These are phyloP conservation scores for Cyclotella baltica DNA, from an alignment of 108 stramenopile genomes.

Conservation along the genomic window DNA sequence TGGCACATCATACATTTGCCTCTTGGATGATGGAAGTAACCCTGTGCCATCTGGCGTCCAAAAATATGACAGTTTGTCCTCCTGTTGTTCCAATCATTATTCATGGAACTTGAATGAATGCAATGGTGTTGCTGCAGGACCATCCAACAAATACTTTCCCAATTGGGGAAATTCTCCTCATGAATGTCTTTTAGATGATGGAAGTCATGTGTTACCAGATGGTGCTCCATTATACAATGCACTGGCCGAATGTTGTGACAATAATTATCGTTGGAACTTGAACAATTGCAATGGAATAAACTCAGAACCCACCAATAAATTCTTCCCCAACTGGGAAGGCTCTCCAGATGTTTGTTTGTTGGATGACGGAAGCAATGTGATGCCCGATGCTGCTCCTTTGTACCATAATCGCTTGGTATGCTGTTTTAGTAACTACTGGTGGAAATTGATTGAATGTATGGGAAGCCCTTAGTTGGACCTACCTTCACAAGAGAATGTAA, in stretches of 20 bases:
- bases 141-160: constrained; percentile 7
- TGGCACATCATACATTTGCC: neutral
- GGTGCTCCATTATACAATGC: neutral
- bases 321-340: too few species aligned
- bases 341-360: too few species aligned
- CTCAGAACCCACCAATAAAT: neutral
- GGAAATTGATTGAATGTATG: too few species aligned
- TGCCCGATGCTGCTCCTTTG: too few species aligned
- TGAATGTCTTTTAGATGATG: neutral
- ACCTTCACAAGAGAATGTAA: too few species aligned
- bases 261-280: neutral
- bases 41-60: too few species aligned
- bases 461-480: too few species aligned
- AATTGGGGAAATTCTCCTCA: neutral
- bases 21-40: neutral
- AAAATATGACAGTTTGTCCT: too few species aligned
- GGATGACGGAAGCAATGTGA: too few species aligned
- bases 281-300: neutral
- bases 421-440: too few species aligned
- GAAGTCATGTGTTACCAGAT: neutral
- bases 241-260: neutral
- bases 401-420: too few species aligned
- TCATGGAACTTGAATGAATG: constrained; percentile 1
- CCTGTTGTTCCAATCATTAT: neutral
- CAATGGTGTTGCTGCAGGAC: neutral